phyloP scores from a whole-genome alignment of 2,329 filamentous ascomycete genomes.

The Sporothrix inflata region DNA sequence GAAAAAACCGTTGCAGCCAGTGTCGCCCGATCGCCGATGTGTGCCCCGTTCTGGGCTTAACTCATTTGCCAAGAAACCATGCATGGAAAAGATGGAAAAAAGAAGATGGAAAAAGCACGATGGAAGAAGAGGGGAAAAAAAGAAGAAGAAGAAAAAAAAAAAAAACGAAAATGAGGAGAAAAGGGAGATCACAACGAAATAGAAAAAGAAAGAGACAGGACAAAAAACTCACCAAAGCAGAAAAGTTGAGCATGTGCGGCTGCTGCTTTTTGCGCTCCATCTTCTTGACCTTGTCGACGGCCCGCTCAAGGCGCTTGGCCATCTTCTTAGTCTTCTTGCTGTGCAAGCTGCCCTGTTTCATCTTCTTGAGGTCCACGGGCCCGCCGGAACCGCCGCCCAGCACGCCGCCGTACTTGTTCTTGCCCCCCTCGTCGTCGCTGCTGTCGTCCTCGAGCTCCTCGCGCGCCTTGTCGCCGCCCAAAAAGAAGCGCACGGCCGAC shows the following conservation, averaged over 20 bases:
- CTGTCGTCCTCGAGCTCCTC: conserved; percentile 91
- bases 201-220: background rate
- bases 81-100: background rate
- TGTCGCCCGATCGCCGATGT: background rate
- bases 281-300: conserved; percentile 78
- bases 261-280: conserved; percentile 86
- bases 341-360: conserved; percentile 84
- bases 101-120: background rate
- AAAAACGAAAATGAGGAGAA: background rate
- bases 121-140: background rate
- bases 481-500: conserved; percentile 89
- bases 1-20: conserved; percentile 8
- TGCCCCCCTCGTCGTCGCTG: conserved; percentile 69
- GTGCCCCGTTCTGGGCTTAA: background rate
- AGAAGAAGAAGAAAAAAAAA: background rate
- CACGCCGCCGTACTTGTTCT: conserved; percentile 38
- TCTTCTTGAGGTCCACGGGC: conserved; percentile 70
- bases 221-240: conserved; percentile 63
- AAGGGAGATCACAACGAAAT: background rate
- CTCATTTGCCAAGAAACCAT: background rate
- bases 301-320: conserved; percentile 75
- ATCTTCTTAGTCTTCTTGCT: conserved; percentile 97
- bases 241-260: conserved; percentile 91
- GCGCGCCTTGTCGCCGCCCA: conserved; percentile 93
- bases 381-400: conserved; percentile 39